Percentiles rank a stretch among this genome's conserved stretches.
phyloP scores from a whole-genome alignment of 169 alveolate species.

The Cryptosporidium sp. region DNA sequence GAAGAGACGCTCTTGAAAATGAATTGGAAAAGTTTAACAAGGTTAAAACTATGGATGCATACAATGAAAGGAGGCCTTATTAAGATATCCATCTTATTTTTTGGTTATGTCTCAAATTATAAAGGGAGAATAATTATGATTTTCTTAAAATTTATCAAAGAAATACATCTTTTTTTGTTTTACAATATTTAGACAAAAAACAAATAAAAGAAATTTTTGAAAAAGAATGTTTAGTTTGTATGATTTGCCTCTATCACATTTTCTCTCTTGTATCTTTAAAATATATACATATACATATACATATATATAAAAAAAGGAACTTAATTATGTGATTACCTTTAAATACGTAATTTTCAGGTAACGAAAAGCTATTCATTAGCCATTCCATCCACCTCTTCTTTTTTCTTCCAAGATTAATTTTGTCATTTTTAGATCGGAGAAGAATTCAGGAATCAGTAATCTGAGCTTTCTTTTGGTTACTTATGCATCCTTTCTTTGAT shows the following conservation, averaged over 20 bases:
- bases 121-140: neutral
- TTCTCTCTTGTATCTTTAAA: neutral
- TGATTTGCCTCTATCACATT: neutral
- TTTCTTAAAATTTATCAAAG: neutral
- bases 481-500: too few species aligned
- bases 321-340: conserved; percentile 2
- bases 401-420: too few species aligned
- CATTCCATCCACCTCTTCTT: neutral
- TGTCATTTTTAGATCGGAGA: neutral
- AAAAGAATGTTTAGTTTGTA: neutral
- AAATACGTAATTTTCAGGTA: neutral
- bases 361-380: neutral
- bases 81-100: neutral
- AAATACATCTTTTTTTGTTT: neutral
- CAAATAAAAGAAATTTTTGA: neutral
- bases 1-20: conserved; percentile 89
- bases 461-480: neutral
- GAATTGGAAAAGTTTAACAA: conserved; percentile 84
- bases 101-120: neutral
- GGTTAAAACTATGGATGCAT: conserved; percentile 84
- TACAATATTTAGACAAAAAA: neutral
- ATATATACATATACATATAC: too few species aligned
- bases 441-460: neutral
- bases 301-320: neutral
- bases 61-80: conserved; percentile 86